Evolutionary conservation across 257 asterid genomes (phyloP), one percentile per base, ranked within the genome.

Genomic region (Verbascum thapsus): DNA sequence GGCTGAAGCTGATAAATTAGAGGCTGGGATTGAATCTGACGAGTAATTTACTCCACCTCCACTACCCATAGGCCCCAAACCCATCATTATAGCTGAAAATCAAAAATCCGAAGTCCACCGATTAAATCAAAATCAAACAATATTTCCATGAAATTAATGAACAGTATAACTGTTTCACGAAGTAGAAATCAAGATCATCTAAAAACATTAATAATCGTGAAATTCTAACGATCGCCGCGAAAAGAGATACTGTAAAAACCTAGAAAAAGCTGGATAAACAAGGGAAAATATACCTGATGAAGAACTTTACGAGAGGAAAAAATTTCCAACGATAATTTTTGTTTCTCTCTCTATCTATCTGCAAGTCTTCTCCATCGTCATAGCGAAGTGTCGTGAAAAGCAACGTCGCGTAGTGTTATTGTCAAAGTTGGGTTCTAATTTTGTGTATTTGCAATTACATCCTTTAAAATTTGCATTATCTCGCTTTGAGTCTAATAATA

Each of bases 1-100:
- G 16, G 99, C 99, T 71, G 78, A 62, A 67, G 99, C 85, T 53
- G 99, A 94, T 67, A 94, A 79, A 84, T 82, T 87, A 7, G 97
- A 88, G 54, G 78, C 66, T 3, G 96, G 5, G 32, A 26, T 26
- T 5, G 32, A 74, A n/a, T n/a, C n/a, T 2, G 92, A 71, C 6
- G 88, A 74, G 2, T 85, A 70, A 40, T 71, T 45, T 32, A 83
- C 81, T 48, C 74, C 95, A 40, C 95, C 66, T 61, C 80, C 80
- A 64, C 30, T 40, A 19, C 85, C 85, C 70, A 79, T 47, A 68
- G 80, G 68, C 69, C 95, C 86, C 18, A 81, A 81, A 73, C 92
- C 83, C 86, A 83, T 89, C 97, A 85, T 89, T 49, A 30, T 67
- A 15, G 67, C 60, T 71, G 72, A 55, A 15, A 20, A 69, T 49